Percentiles rank a stretch among this genome's conserved stretches.
Evolutionary conservation across 2,329 filamentous ascomycete species (phyloP).

Genomic region (Metarhizium rileyi): DNA sequence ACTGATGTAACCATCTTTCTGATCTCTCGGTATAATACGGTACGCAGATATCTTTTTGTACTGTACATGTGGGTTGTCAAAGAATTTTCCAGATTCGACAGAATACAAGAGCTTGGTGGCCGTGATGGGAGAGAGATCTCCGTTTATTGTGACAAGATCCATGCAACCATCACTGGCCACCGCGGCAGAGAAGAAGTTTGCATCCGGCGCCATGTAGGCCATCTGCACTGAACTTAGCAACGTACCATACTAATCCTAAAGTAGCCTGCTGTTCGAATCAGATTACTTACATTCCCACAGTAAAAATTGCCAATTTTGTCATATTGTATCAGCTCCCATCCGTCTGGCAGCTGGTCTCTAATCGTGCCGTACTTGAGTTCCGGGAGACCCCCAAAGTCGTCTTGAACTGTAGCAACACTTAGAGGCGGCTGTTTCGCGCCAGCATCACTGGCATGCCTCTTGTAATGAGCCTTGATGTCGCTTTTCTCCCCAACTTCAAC

Average conservation of each 20-base stretch:
- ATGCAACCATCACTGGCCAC: conserved; percentile 76
- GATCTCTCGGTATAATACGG: conserved; percentile 66
- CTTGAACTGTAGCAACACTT: neutral
- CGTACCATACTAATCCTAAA: neutral
- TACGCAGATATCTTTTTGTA: conserved; percentile 86
- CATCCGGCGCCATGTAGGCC: conserved; percentile 79
- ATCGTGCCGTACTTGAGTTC: conserved; percentile 70
- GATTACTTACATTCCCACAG: conserved; percentile 62
- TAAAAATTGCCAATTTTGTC: conserved; percentile 88
- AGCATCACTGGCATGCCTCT: conserved; percentile 30
- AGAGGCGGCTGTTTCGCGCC: conserved; percentile 2
- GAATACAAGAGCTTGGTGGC: conserved; percentile 61
- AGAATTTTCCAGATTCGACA: conserved; percentile 65
- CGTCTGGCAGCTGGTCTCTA: conserved; percentile 62
- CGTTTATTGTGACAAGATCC: conserved; percentile 74
- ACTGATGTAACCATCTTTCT: conserved; percentile 74
- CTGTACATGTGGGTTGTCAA: conserved; percentile 66
- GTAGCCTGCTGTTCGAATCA: conserved; percentile 8
- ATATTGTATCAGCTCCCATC: conserved; percentile 65
- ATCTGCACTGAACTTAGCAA: conserved; percentile 42
- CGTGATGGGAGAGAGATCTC: conserved; percentile 57
- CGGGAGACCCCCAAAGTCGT: conserved; percentile 50
- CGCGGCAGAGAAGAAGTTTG: conserved; percentile 79
- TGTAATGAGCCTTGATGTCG: conserved; percentile 65
- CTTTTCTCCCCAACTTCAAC: conserved; percentile 70